Percentiles rank a stretch among this genome's conserved stretches.
These are phyloP conservation scores for Nannochloropsis oceanica DNA, from an alignment of 108 stramenopile genomes.

Conservation along the genomic window DNA sequence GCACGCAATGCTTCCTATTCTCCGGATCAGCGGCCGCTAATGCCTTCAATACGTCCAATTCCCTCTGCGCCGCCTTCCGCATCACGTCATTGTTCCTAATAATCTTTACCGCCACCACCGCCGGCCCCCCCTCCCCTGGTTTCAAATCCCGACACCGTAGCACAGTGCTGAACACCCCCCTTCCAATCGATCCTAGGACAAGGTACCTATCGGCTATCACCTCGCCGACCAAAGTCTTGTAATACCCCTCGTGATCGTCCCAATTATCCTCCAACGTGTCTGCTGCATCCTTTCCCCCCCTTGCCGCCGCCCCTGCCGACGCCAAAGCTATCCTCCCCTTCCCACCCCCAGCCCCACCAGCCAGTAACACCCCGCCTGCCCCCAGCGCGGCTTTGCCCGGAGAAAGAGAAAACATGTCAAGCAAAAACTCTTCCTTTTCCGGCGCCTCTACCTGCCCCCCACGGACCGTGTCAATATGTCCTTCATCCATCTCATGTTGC, in stretches of 20 bases:
- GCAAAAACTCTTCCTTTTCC: not conserved
- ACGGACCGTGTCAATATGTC: not conserved
- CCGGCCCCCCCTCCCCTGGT: not conserved
- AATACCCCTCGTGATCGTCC: constrained; percentile 95
- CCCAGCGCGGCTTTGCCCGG: not conserved
- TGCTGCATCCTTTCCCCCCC: not conserved
- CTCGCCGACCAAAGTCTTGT: constrained; percentile 74
- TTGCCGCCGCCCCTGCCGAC: not conserved
- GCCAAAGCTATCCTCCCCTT: not conserved
- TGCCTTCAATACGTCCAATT: constrained; percentile 24
- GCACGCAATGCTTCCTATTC: constrained; percentile 35
- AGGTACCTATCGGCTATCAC: constrained; percentile 49
- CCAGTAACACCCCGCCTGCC: not conserved
- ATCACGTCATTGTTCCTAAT: constrained; percentile 96
- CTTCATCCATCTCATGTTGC: not conserved
- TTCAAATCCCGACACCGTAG: constrained; percentile 49
- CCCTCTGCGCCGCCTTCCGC: constrained; percentile 57
- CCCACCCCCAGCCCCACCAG: not conserved
- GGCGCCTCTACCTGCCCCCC: not conserved
- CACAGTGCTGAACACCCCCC: constrained; percentile 91
- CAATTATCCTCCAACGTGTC: constrained; percentile 45
- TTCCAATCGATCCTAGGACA: constrained; percentile 72
- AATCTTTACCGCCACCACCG: constrained; percentile 77
- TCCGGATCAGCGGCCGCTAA: constrained; percentile 26
- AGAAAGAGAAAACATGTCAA: not conserved